phyloP scores from a whole-genome alignment of 1,139 yeast genomes.

The Magnusiomyces clavatus region DNA sequence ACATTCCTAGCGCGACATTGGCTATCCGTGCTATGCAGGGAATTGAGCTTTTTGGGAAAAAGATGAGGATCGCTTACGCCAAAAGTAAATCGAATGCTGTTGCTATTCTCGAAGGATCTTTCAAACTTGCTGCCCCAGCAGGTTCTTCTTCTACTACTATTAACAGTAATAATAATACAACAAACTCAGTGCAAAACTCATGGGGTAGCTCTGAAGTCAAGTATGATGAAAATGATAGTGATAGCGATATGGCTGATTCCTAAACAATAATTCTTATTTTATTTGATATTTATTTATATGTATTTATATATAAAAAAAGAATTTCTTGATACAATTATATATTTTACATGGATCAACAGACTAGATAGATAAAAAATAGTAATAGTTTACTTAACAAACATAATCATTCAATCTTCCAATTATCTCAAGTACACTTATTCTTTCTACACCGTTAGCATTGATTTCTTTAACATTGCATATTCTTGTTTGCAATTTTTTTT shows the following conservation, averaged over 20 bases:
- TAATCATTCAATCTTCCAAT: too few species aligned
- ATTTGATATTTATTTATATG: not conserved
- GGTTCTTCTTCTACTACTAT: not conserved
- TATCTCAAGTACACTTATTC: too few species aligned
- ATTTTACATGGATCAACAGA: too few species aligned
- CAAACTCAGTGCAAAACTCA: not conserved
- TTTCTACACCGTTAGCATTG: too few species aligned
- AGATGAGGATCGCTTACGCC: conserved; percentile 44
- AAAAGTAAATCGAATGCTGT: conserved; percentile 28
- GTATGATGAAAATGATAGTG: not conserved
- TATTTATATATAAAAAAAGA: not conserved
- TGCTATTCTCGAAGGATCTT: conserved; percentile 28
- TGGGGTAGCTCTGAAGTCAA: not conserved
- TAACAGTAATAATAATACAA: not conserved
- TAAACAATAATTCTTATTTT: not conserved
- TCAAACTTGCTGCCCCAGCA: conserved; percentile 14
- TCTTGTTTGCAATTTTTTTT: too few species aligned
- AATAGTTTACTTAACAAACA: too few species aligned
- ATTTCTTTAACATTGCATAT: too few species aligned
- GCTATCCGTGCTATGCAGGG: conserved; percentile 49
- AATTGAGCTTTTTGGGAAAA: conserved; percentile 49
- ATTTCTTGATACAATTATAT: too few species aligned
- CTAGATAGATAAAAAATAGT: too few species aligned
- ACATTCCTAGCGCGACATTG: conserved; percentile 41
- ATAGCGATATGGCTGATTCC: conserved; percentile 6